These are phyloP conservation scores for Endotrypanum monterogeii DNA, from an alignment of 208 protist species.

Conservation along the genomic window DNA sequence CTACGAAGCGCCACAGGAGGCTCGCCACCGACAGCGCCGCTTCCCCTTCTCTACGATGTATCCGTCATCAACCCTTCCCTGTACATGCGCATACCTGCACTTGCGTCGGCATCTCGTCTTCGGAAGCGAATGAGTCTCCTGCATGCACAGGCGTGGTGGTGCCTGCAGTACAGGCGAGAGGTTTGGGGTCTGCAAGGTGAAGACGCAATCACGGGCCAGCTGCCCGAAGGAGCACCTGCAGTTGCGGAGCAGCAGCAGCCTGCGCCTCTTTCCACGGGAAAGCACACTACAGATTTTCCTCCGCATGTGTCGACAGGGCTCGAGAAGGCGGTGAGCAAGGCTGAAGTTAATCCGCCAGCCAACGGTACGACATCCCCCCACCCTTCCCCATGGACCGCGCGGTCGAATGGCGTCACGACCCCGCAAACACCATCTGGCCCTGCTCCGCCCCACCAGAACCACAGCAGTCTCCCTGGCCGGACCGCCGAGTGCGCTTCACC, in stretches of 20 bases:
- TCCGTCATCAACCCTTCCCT: conserved; percentile 20
- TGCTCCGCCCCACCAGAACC: neutral
- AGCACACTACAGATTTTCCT: no score
- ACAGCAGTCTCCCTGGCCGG: neutral
- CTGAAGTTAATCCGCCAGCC: neutral
- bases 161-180: conserved; percentile 11
- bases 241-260: neutral
- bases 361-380: neutral
- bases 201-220: neutral
- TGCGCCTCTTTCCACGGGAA: neutral
- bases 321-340: neutral
- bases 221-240: neutral
- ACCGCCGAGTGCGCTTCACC: neutral
- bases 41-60: conserved; percentile 23
- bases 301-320: neutral
- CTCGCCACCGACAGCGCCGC: neutral
- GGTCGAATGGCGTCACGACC: neutral
- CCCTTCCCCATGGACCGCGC: neutral
- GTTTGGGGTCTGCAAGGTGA: conserved; percentile 11
- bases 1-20: neutral
- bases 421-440: neutral
- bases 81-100: conserved; percentile 13
- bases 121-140: conserved; percentile 25
- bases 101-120: conserved; percentile 17
- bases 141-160: conserved; percentile 24